phyloP scores from a whole-genome alignment of 129 eudicot species.

The Escallonia herrerae region DNA sequence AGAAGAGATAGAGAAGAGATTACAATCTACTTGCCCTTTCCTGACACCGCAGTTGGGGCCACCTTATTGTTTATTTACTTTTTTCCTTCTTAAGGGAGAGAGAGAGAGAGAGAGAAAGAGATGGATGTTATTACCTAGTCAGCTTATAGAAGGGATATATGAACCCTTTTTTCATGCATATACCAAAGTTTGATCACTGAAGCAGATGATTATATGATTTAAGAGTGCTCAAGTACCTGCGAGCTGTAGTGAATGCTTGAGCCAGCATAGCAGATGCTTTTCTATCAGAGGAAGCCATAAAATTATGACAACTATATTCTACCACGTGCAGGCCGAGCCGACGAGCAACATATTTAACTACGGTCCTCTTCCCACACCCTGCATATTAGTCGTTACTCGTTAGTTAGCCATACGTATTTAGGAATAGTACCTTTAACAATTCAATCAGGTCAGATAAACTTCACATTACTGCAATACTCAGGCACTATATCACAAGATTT shows the following conservation, averaged over 20 bases:
- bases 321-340: slow-evolving; percentile 88
- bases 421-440: background rate
- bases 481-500: too few species aligned
- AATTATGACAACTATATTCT: slow-evolving; percentile 69
- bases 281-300: slow-evolving; percentile 71
- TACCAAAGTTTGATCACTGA: too few species aligned
- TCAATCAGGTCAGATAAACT: background rate
- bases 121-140: too few species aligned
- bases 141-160: too few species aligned
- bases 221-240: slow-evolving; percentile 45
- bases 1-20: too few species aligned
- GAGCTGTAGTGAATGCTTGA: slow-evolving; percentile 75
- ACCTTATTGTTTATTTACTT: too few species aligned
- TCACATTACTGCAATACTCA: too few species aligned
- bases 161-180: too few species aligned
- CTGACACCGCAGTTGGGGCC: too few species aligned
- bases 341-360: slow-evolving; percentile 70
- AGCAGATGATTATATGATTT: background rate
- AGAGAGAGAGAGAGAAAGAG: too few species aligned
- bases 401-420: slow-evolving; percentile 6
- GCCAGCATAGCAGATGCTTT: slow-evolving; percentile 61
- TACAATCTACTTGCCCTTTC: too few species aligned
- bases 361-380: slow-evolving; percentile 95
- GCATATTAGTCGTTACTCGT: slow-evolving; percentile 12
- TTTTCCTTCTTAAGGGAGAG: too few species aligned